phyloP scores from a whole-genome alignment of 2,329 filamentous ascomycete species.

The Tolypocladium endophyticum region DNA sequence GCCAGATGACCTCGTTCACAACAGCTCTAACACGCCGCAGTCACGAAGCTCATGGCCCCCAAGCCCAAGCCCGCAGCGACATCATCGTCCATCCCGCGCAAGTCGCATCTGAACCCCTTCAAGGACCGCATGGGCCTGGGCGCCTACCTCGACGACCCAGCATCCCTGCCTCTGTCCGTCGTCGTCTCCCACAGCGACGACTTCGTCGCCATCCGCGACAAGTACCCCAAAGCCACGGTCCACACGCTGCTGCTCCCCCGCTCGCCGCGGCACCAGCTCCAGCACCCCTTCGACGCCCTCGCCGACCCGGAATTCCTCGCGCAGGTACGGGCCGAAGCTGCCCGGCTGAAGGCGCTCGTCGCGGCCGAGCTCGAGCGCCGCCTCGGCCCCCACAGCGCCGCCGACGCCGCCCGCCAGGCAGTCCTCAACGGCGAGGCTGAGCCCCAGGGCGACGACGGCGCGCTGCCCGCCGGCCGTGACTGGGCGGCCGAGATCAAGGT shows the following conservation, averaged over 20 bases:
- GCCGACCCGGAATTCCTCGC: constrained; percentile 59
- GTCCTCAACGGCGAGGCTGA: constrained; percentile 50
- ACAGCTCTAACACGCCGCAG: constrained; percentile 8
- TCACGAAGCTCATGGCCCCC: constrained; percentile 25
- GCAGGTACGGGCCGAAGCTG: constrained; percentile 49
- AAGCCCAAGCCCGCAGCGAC: constrained; percentile 20
- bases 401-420: constrained; percentile 55
- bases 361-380: constrained; percentile 63
- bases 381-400: constrained; percentile 51
- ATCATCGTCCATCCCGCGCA: constrained; percentile 6
- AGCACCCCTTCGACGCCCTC: constrained; percentile 72
- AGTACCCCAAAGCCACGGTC: constrained; percentile 74
- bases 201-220: constrained; percentile 71
- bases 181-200: constrained; percentile 57
- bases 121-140: constrained; percentile 51
- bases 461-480: constrained; percentile 62
- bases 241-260: constrained; percentile 86
- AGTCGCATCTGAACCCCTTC: constrained; percentile 22
- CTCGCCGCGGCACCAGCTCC: constrained; percentile 42
- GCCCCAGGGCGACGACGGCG: constrained; percentile 14
- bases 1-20: too few species aligned
- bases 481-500: constrained; percentile 65
- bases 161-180: constrained; percentile 45
- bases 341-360: constrained; percentile 52
- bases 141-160: constrained; percentile 54